Evolutionary conservation across 2,329 filamentous ascomycete species (phyloP), one percentile per base, ranked within the genome.

Genomic region (Aschersonia sp.): DNA sequence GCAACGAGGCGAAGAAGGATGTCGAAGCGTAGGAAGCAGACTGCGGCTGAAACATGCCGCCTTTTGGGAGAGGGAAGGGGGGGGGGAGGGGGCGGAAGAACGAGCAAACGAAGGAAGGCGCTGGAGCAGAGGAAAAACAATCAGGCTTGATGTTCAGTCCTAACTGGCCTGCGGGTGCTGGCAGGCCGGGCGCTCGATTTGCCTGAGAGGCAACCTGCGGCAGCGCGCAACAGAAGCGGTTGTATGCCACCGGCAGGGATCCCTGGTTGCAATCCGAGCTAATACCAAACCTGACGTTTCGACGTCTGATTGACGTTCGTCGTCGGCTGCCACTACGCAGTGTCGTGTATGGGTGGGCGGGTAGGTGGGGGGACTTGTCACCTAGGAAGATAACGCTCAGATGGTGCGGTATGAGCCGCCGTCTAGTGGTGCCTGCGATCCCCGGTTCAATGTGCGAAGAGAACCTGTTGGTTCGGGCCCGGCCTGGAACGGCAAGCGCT

Each of bases 1-100:
- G 44, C 44, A 52, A 47, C 12, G 55, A 43, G 30, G 53, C 52
- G 54, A 64, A 65, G 55, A 61, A 65, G 56, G 67, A 69, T 54
- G 67, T 69, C 55, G 66, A 61, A 54, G 65, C 60, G 53, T 69
- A 74, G 48, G 73, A 67, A 47, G 70, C 71, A 48, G 71, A 65
- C 55, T 75, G 70, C 57, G 74, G 69, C 61, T 75, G 70, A 65
- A 74, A 78, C 74, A 77, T 78, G 61, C 64, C 69, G 52, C 50
- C 45, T 43, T 35, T 32, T 44, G 31, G 35, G 32, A 35, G 28
- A 31, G 30, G 30, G 30, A 31, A 31, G 43, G 10, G 5, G 46
- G 46, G 41, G 20, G 30, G n/a, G 20, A 30, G 30, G 30, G 29
- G 44, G 31, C 30, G 29, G 41, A 29, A 44, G 35, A 29, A 38